A percentile compares a stretch with the other conserved stretches of the same genome.
Conservation (phyloP, 2,329 filamentous ascomycete genomes). For the Claviceps pusilla region DNA sequence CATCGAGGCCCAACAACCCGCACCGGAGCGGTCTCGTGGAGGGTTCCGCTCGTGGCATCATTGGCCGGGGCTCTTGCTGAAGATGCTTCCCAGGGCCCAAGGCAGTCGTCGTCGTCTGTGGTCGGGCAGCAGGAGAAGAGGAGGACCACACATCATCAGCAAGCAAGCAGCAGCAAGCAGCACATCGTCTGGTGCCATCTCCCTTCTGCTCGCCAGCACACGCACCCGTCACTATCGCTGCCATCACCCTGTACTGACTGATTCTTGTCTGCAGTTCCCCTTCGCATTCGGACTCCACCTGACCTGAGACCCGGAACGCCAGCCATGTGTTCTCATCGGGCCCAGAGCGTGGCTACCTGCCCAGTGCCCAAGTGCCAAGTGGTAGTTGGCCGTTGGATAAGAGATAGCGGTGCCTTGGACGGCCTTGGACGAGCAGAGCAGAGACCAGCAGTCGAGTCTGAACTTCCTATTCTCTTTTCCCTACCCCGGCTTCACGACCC, state of each 20-base stretch:
- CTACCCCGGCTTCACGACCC: not conserved
- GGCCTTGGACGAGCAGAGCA: not conserved
- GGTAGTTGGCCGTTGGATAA: not conserved
- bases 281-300: not conserved
- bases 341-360: not conserved
- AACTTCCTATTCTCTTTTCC: not conserved
- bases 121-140: not conserved
- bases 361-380: not conserved
- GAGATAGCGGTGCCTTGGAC: not conserved
- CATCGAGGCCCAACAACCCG: conserved; percentile 9
- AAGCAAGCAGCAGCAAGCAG: not conserved
- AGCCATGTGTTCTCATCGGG: not conserved
- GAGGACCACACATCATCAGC: not conserved
- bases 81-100: conserved; percentile 3
- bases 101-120: not conserved
- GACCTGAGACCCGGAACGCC: not conserved
- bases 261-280: not conserved
- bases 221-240: not conserved
- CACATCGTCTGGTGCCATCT: no score
- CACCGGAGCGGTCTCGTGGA: conserved; percentile 1
- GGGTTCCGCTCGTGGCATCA: conserved; percentile 3
- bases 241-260: no score
- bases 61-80: conserved; percentile 5
- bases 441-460: not conserved
- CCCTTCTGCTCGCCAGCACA: not conserved